phyloP scores from a whole-genome alignment of 2,329 filamentous ascomycete species.

The Pyrenophora teres region DNA sequence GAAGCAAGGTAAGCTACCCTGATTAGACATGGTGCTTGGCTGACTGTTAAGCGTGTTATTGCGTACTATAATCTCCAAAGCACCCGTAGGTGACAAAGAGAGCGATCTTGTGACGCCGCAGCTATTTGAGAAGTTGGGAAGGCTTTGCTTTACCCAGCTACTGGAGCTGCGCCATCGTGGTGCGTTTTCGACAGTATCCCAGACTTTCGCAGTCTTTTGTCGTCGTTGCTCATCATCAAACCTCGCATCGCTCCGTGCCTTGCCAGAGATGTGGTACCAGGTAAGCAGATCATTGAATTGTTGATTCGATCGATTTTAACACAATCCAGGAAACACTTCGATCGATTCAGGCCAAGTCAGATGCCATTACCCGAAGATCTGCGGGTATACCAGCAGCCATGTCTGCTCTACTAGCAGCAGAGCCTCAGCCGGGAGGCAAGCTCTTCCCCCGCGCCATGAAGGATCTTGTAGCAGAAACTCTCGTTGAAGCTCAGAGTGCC shows the following conservation, averaged over 20 bases:
- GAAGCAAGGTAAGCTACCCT: conserved; percentile 73
- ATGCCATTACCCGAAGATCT: conserved; percentile 82
- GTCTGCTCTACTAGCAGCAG: conserved; percentile 75
- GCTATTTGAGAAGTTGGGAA: conserved; percentile 69
- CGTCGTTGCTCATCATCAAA: conserved; percentile 62
- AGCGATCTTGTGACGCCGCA: conserved; percentile 36
- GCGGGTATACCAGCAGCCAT: conserved; percentile 90
- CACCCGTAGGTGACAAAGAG: conserved; percentile 36
- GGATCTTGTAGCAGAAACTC: conserved; percentile 65
- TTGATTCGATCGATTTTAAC: conserved; percentile 3
- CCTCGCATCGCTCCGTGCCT: conserved; percentile 48
- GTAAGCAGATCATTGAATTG: conserved; percentile 17
- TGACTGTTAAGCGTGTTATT: conserved; percentile 66
- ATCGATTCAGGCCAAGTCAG: conserved; percentile 75
- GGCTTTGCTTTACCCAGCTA: conserved; percentile 80
- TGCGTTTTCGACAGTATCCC: conserved; percentile 89
- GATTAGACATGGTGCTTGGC: neutral
- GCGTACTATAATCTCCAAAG: conserved; percentile 50
- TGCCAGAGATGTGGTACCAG: conserved; percentile 72
- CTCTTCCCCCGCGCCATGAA: conserved; percentile 69
- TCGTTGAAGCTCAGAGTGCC: conserved; percentile 58
- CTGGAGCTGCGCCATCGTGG: conserved; percentile 84
- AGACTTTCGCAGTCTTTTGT: conserved; percentile 85
- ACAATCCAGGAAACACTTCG: conserved; percentile 62
- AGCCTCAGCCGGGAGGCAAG: conserved; percentile 59